phyloP scores from a whole-genome alignment of 176 grass and related monocot genomes.

The Urochloa ruziziensis region DNA sequence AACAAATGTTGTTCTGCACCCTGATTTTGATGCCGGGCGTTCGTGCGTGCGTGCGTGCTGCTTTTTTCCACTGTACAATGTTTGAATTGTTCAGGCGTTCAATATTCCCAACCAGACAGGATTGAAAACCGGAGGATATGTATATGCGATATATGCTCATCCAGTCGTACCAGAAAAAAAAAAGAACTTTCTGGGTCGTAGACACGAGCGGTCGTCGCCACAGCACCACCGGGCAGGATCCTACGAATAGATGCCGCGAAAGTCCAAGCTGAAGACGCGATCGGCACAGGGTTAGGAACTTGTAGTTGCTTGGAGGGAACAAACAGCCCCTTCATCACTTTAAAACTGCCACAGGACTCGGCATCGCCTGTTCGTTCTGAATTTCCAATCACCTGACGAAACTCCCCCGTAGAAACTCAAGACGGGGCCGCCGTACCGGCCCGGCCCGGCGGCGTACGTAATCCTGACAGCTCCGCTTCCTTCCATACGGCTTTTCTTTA shows the following conservation, averaged over 20 bases:
- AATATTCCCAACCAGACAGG: conserved; percentile 34
- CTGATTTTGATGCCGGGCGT: not conserved
- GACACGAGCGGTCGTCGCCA: not conserved
- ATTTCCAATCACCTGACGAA: conserved; percentile 14
- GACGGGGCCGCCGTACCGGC: not conserved
- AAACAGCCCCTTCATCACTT: conserved; percentile 24
- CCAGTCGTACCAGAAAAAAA: conserved; percentile 8
- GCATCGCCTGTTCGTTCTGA: not conserved
- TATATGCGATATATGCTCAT: not conserved
- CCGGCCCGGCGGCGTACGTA: conserved; percentile 9
- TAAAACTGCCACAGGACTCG: conserved; percentile 31
- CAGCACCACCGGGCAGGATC: too few relatives aligned
- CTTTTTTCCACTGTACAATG: not conserved
- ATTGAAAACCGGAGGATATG: not conserved
- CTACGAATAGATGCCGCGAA: conserved; percentile 26
- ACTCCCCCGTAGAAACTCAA: not conserved
- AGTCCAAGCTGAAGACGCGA: conserved; percentile 24
- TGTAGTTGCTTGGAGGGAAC: conserved; percentile 51
- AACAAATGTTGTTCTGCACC: not conserved
- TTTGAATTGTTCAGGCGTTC: not conserved
- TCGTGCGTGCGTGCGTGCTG: too few relatives aligned
- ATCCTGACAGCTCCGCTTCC: conserved; percentile 36
- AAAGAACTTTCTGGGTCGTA: not conserved
- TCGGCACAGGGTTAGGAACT: conserved; percentile 7
- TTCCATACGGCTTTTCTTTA: conserved; percentile 25